Conservation (phyloP, 176 grass and related monocot species). For the Raddia guianensis region DNA sequence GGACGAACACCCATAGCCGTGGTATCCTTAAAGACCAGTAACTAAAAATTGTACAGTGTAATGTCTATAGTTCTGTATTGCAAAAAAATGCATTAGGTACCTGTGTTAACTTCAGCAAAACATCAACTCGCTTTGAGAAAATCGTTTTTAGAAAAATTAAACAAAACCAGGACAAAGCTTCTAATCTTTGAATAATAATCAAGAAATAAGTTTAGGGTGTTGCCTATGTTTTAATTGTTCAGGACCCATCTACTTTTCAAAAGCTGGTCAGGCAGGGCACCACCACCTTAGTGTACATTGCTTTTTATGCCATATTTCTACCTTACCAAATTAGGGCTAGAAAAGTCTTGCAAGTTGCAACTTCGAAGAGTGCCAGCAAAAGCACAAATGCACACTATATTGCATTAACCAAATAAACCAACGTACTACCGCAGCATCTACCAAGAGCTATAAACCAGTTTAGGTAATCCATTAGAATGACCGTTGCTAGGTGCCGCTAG, state of each 20-base stretch:
- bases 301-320: background rate
- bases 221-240: background rate
- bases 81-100: background rate
- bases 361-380: slow-evolving; percentile 1
- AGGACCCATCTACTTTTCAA: background rate
- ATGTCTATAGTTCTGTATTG: background rate
- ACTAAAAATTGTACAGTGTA: too few relatives aligned
- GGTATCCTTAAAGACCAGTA: too few relatives aligned
- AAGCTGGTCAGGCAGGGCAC: background rate
- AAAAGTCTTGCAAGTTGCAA: background rate
- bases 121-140: background rate
- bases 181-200: slow-evolving; percentile 14
- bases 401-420: background rate
- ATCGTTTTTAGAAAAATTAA: background rate
- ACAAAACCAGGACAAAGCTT: background rate
- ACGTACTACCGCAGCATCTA: background rate
- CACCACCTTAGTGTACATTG: background rate
- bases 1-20: background rate
- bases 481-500: background rate
- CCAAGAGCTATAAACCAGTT: slow-evolving; percentile 10
- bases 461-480: background rate
- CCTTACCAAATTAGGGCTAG: background rate
- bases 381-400: background rate
- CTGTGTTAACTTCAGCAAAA: background rate
- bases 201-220: background rate